Evolutionary conservation across 768 basidiomycete genomes (phyloP), one percentile per base, ranked within the genome.

Genomic region (Serendipita sp.): DNA sequence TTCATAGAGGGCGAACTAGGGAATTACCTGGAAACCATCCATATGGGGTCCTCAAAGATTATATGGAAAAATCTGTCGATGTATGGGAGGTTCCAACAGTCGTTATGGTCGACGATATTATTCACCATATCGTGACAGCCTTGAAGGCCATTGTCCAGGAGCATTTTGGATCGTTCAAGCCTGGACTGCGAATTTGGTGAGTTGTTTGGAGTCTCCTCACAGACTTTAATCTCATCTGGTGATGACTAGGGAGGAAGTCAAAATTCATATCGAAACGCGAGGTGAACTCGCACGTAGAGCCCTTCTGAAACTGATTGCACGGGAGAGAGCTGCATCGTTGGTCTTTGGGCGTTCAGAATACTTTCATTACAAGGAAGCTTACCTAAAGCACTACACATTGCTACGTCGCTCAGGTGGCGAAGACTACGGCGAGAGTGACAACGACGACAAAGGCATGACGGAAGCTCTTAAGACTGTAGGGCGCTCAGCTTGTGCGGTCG

Each of bases 11-110:
- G 8, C 3, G 56, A 28, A 60, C 56, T 60, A 28, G 23, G 56
- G 56, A 60, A 36, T 28, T 60, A 35, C 56, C 56, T n/a, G 56
- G 56, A n/a, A 60, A 60, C 35, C 35, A 23, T 35, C 56, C 56
- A 4, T 60, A 60, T 36, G 56, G 56, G 23, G 28, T 60, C 34
- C 56, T 16, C 23, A 60, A 60, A 28, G 35, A 60, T 8, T 60
- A n/a, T 28, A 30, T 60, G 56, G 56, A 60, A 32, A 60, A 28
- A 28, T 23, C 28, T 10, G 56, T 60, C 35, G 34, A 60, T 30
- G 35, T 36, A 32, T 60, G 56, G 56, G 10, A 10, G 34, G 34
- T 4, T 4, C 23, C 23, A 28, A 35, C 34, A n/a, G 56, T 23
- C 10, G 7, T 8, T 8, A 35, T 60, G 23, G 16, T 60, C 8